Conservation (phyloP, 2,329 filamentous ascomycete genomes). For the Tolypocladium capitatum region DNA sequence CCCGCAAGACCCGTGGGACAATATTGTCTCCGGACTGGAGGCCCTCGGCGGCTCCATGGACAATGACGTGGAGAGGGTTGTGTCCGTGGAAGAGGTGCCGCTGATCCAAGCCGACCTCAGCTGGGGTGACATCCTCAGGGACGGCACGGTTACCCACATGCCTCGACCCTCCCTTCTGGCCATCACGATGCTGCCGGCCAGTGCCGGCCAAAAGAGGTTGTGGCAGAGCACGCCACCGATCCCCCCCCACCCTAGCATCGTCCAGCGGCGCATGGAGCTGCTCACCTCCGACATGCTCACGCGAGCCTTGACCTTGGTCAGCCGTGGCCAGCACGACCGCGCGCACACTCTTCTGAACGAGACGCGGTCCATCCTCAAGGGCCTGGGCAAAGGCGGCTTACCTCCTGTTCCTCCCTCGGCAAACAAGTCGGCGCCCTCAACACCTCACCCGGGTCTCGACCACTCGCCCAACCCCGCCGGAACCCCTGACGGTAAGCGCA, state of each 20-base stretch:
- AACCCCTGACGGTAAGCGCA: slow-evolving; percentile 42
- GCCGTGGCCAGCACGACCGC: slow-evolving; percentile 82
- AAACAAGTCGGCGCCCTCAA: slow-evolving; percentile 32
- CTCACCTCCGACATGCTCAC: slow-evolving; percentile 97
- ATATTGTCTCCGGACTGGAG: slow-evolving; percentile 88
- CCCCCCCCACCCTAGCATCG: slow-evolving; percentile 85
- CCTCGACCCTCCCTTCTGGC: slow-evolving; percentile 82
- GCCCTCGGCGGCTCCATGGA: slow-evolving; percentile 81
- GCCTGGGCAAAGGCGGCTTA: slow-evolving; percentile 84
- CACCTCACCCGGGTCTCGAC: slow-evolving; percentile 32
- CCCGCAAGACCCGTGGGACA: slow-evolving; percentile 93
- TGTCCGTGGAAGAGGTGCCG: slow-evolving; percentile 88
- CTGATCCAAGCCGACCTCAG: slow-evolving; percentile 88
- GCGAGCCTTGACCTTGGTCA: slow-evolving; percentile 78
- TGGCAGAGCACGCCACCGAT: slow-evolving; percentile 64
- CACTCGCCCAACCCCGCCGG: slow-evolving; percentile 27
- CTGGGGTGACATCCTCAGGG: slow-evolving; percentile 85
- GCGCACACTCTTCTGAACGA: slow-evolving; percentile 86
- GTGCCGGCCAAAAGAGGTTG: slow-evolving; percentile 48
- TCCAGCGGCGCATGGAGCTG: slow-evolving; percentile 94
- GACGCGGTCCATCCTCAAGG: slow-evolving; percentile 89
- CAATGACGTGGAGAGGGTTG: slow-evolving; percentile 66
- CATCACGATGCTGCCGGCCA: slow-evolving; percentile 82
- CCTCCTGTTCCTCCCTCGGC: slow-evolving; percentile 65
- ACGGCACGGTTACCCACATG: slow-evolving; percentile 74